Evolutionary conservation across 495 filamentous ascomycete genomes (phyloP), one percentile per base, ranked within the genome.

Genomic region (Letharia lupina): DNA sequence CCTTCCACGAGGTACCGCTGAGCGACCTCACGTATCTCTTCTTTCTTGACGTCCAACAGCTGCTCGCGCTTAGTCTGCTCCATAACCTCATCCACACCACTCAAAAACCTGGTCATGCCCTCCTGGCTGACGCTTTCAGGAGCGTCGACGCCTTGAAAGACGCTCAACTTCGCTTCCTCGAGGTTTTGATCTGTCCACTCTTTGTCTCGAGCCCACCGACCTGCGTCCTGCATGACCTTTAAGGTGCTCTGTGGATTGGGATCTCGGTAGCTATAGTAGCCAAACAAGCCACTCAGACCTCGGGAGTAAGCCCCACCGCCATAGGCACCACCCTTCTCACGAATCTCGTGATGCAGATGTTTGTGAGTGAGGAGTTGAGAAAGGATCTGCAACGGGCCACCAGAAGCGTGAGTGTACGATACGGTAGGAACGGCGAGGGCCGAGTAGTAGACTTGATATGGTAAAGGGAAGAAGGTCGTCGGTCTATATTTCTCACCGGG

Each of bases 261-360:
- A 76, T 98, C 94, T 20, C 94, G 87, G 78, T 98, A 98, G 66
- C 89, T 93, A 77, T 93, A 96, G 77, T 96, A 93, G 47, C 91
- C 91, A 70, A 98, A 97, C 3, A 94, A 71, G 28, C 94, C 94
- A 69, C 89, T 87, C 4, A 95, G 72, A 5, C 87, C 86, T 13
- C 86, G 84, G 57, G 88, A 85, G 76, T 91, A 95, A 16, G 95
- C 92, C 20, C 91, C 90, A 23, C 91, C 93, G 65, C 94, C 94
- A 70, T 98, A 98, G 13, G 94, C 94, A 52, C 94, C 94, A 12
- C 94, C 94, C 75, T 98, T 98, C 76, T 98, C 94, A 41, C 94
- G 89, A 65, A 98, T 96, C 73, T 98, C 95, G 71, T 95, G 95
- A 74, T 98, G 94, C 15, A 98, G 82, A 71, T 97, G 90, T 74